A percentile compares a stretch with the other conserved stretches of the same genome.
Evolutionary conservation across 2,329 filamentous ascomycete genomes (phyloP).

Genomic region (Claviceps arundinis): DNA sequence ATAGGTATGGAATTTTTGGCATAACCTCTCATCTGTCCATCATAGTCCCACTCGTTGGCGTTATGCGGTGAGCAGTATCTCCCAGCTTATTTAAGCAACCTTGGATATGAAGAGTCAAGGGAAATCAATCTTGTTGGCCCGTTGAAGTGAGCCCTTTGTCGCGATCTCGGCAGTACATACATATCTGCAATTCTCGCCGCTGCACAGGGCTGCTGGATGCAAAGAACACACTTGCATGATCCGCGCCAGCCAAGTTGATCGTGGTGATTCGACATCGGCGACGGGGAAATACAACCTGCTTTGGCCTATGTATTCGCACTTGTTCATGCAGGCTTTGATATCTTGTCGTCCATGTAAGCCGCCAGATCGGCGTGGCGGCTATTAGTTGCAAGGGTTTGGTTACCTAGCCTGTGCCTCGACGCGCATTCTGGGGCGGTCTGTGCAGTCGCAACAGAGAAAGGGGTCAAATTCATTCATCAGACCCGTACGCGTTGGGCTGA

Average conservation of each 20-base stretch:
- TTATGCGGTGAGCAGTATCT: neutral
- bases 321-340: neutral
- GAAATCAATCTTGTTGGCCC: no score
- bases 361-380: neutral
- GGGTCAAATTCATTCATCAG: neutral
- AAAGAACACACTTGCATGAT: neutral
- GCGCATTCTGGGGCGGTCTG: neutral
- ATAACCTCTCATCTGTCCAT: neutral
- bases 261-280: neutral
- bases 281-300: neutral
- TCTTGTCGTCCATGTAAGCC: neutral
- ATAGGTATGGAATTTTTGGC: neutral
- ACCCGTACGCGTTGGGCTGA: neutral
- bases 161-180: no score
- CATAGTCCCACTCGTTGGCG: neutral
- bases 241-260: neutral
- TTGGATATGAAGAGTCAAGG: no score
- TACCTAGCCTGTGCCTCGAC: neutral
- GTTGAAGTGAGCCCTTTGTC: no score
- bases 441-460: conserved; percentile 1
- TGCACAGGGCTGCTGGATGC: neutral
- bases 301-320: neutral
- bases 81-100: neutral
- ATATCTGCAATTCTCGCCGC: neutral
- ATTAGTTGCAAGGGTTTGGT: neutral